A percentile compares a stretch with the other conserved stretches of the same genome.
Evolutionary conservation across 2,329 filamentous ascomycete genomes (phyloP).

Genomic region (Penicillium aurantiogriseum): DNA sequence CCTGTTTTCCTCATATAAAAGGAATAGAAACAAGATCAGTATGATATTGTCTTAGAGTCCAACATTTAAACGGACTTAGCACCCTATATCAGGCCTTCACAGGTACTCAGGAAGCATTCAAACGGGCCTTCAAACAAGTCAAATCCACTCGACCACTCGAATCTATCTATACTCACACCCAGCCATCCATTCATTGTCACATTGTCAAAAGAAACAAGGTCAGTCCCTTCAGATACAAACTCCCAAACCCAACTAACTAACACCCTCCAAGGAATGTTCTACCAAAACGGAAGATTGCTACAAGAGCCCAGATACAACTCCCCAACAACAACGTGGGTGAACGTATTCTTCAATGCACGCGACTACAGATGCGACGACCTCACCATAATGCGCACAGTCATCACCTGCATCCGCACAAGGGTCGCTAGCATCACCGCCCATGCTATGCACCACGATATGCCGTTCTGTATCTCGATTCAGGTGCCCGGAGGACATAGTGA

Average conservation of each 20-base stretch:
- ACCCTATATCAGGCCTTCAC: background rate
- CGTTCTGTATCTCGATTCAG: slow-evolving; percentile 4
- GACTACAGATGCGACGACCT: background rate
- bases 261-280: background rate
- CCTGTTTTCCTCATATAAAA: background rate
- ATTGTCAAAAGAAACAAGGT: background rate
- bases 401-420: slow-evolving; percentile 4
- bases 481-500: background rate
- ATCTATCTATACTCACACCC: background rate
- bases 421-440: slow-evolving; percentile 1
- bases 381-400: slow-evolving; percentile 5
- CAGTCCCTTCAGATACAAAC: background rate
- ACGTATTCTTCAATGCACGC: background rate
- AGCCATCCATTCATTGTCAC: background rate
- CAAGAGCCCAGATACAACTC: background rate
- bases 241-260: background rate
- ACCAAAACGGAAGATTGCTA: background rate
- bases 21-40: background rate
- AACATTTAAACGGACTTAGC: background rate
- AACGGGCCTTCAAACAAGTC: background rate
- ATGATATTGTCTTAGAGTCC: background rate
- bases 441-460: slow-evolving; percentile 1
- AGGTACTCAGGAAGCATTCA: background rate
- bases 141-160: background rate
- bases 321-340: background rate